Conservation (phyloP, 176 grass and related monocot species). For the Poa pratensis region DNA sequence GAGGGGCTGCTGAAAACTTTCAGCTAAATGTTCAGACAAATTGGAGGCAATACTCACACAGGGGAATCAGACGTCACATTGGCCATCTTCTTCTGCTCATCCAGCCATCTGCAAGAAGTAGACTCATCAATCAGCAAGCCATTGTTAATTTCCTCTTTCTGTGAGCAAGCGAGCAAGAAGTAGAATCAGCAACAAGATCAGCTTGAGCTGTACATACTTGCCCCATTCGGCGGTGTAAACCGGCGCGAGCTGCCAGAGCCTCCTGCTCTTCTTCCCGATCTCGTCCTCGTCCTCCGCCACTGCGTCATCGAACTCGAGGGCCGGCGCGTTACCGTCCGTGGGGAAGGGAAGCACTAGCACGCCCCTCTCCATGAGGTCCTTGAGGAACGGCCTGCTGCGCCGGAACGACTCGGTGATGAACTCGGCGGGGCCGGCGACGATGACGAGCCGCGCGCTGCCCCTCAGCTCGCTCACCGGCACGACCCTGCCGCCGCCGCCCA, state of each 20-base stretch:
- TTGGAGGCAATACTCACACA: slow-evolving; percentile 49
- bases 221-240: slow-evolving; percentile 66
- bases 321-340: slow-evolving; percentile 59
- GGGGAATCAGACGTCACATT: slow-evolving; percentile 78
- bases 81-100: slow-evolving; percentile 88
- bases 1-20: background rate
- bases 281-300: slow-evolving; percentile 25
- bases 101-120: slow-evolving; percentile 66
- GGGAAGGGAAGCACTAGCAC: slow-evolving; percentile 80
- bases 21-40: slow-evolving; percentile 19
- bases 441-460: slow-evolving; percentile 79
- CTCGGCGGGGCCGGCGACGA: slow-evolving; percentile 70
- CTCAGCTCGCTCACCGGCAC: slow-evolving; percentile 69
- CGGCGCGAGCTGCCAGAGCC: slow-evolving; percentile 84
- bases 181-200: no score
- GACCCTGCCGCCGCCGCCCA: slow-evolving; percentile 42
- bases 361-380: slow-evolving; percentile 72
- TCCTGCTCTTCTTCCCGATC: slow-evolving; percentile 49
- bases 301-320: slow-evolving; percentile 45
- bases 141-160: background rate
- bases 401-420: slow-evolving; percentile 79
- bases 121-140: background rate
- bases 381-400: slow-evolving; percentile 63
- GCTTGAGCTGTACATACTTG: slow-evolving; percentile 47
- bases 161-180: slow-evolving; percentile 2